These are phyloP conservation scores for Chaetomiaceae sp. DNA, from an alignment of 2,329 filamentous ascomycete species.

Conservation along the genomic window DNA sequence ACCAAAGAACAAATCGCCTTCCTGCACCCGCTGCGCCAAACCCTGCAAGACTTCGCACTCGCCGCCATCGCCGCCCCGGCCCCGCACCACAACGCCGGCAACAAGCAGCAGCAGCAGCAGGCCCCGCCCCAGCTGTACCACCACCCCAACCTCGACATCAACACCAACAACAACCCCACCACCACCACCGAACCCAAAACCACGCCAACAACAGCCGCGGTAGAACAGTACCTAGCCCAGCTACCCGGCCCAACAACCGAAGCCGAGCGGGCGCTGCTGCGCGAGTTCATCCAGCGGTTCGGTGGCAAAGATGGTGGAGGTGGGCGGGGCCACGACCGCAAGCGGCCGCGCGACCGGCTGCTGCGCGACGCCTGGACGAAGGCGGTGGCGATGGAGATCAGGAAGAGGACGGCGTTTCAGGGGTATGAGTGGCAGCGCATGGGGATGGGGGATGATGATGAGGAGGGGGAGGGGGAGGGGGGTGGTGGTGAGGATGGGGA, in stretches of 20 bases:
- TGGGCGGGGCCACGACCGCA: constrained; percentile 51
- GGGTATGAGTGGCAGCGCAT: constrained; percentile 78
- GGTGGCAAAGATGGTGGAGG: too few relatives aligned
- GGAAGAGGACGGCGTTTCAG: constrained; percentile 77
- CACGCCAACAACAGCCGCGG: constrained; percentile 36
- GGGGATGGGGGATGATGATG: not conserved
- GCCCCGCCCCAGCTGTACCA: too few relatives aligned
- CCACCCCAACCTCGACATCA: too few relatives aligned
- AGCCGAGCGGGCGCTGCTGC: constrained; percentile 38
- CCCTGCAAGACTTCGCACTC: constrained; percentile 1
- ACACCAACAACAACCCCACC: not conserved
- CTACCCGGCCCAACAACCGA: constrained; percentile 29
- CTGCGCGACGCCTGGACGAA: constrained; percentile 66
- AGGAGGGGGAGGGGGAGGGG: not conserved
- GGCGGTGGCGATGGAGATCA: constrained; percentile 64
- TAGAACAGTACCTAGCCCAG: constrained; percentile 44
- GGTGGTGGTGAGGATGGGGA: not conserved
- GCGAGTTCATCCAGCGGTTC: constrained; percentile 45
- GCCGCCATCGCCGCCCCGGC: not conserved
- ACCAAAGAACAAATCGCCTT: constrained; percentile 3
- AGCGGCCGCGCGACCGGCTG: constrained; percentile 76
- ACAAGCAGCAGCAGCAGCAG: too few relatives aligned
- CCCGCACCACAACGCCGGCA: not conserved
- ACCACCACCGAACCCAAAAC: not conserved
- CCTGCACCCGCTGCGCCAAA: constrained; percentile 7